phyloP scores from a whole-genome alignment of 495 filamentous ascomycete genomes.

The Neurospora sp. region DNA sequence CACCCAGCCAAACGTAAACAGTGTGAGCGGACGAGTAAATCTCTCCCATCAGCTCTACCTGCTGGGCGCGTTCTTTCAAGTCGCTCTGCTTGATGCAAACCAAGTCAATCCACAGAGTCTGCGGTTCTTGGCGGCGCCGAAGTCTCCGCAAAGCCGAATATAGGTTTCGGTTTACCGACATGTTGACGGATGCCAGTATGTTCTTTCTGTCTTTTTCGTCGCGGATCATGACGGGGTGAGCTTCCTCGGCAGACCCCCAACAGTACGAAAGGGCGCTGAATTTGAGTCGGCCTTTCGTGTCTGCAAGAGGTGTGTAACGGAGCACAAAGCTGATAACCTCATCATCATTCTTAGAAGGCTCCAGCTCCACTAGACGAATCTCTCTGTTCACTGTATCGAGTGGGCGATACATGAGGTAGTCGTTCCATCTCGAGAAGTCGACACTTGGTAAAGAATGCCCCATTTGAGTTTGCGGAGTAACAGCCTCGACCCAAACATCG shows the following conservation, averaged over 20 bases:
- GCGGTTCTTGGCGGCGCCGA: not conserved
- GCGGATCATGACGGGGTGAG: not conserved
- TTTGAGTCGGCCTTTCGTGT: not conserved
- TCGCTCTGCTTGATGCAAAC: constrained; percentile 14
- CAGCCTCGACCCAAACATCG: not conserved
- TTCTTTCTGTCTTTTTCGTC: not conserved
- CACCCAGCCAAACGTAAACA: constrained; percentile 18
- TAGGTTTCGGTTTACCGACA: not conserved
- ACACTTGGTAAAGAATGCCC: not conserved
- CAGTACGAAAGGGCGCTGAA: constrained; percentile 7
- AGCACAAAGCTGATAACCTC: not conserved
- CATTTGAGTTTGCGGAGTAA: not conserved
- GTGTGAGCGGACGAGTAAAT: constrained; percentile 11
- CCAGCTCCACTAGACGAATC: not conserved
- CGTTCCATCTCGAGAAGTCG: not conserved
- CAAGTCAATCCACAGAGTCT: not conserved
- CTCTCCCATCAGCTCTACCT: constrained; percentile 16
- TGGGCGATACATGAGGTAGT: not conserved
- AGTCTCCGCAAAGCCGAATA: constrained; percentile 1
- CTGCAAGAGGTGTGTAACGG: not conserved
- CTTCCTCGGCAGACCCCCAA: not conserved
- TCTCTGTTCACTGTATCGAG: not conserved
- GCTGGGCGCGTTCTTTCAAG: constrained; percentile 11
- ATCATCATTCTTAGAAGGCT: not conserved
- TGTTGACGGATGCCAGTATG: not conserved